These are phyloP conservation scores for Huntiella bhutanensis DNA, from an alignment of 2,329 filamentous ascomycete species.

Conservation along the genomic window DNA sequence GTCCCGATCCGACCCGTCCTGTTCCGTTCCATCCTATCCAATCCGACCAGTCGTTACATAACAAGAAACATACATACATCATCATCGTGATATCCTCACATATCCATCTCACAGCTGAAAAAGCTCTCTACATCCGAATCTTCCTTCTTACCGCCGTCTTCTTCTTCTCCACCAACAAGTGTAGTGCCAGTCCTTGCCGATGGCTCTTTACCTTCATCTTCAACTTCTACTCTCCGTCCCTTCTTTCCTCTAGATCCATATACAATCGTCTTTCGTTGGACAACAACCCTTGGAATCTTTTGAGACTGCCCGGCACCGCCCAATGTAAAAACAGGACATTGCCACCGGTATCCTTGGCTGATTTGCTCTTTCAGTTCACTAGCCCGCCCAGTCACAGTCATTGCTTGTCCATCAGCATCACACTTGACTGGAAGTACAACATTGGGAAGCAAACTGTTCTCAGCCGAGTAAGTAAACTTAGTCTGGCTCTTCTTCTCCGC, in stretches of 20 bases:
- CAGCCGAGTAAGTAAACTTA: slow-evolving; percentile 67
- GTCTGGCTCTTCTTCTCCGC: slow-evolving; percentile 28
- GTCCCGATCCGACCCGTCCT: not conserved
- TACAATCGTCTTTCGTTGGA: not conserved
- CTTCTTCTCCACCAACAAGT: not conserved
- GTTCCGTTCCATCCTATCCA: not conserved
- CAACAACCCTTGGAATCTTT: not conserved
- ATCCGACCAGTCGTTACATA: slow-evolving; percentile 1
- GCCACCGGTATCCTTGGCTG: slow-evolving; percentile 77
- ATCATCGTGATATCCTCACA: not conserved
- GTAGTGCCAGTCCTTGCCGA: not conserved
- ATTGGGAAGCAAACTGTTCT: slow-evolving; percentile 78
- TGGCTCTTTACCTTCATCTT: not conserved
- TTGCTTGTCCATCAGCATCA: slow-evolving; percentile 22
- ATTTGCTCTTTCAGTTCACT: slow-evolving; percentile 84
- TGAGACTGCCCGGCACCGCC: slow-evolving; percentile 25
- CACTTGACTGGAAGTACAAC: slow-evolving; percentile 47
- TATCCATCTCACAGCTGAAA: slow-evolving; percentile 7
- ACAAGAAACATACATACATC: not conserved
- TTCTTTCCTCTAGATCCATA: not conserved
- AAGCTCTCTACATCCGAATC: slow-evolving; percentile 8
- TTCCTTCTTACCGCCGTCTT: not conserved
- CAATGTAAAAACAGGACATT: slow-evolving; percentile 82
- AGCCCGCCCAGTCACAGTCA: slow-evolving; percentile 64
- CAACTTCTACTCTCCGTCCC: not conserved